phyloP scores from a whole-genome alignment of 1,284 basidiomycete species.

The Xerocomus amazonicus region DNA sequence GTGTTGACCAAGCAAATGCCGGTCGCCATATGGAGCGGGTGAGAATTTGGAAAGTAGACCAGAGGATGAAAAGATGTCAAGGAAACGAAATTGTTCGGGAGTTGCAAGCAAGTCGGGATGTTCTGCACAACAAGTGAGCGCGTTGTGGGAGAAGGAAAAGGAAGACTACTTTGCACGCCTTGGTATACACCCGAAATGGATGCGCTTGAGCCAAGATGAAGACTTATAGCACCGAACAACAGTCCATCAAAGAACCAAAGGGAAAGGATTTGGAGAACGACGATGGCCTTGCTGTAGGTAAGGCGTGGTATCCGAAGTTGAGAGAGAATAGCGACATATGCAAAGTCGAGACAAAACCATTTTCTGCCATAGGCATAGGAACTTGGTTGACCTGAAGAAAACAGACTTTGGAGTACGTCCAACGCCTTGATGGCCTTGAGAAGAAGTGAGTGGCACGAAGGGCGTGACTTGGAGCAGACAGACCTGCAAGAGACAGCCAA shows the following conservation, averaged over 20 bases:
- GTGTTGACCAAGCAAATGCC: constrained; percentile 82
- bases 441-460: constrained; percentile 6
- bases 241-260: constrained; percentile 64
- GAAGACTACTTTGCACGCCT: constrained; percentile 30
- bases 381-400: constrained; percentile 38
- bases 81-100: constrained; percentile 41
- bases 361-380: constrained; percentile 51
- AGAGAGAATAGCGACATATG: constrained; percentile 57
- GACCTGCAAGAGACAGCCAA: constrained; percentile 54
- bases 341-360: constrained; percentile 69
- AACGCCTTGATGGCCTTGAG: constrained; percentile 49
- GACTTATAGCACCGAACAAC: constrained; percentile 66
- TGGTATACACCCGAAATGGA: constrained; percentile 22
- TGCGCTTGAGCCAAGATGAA: constrained; percentile 37
- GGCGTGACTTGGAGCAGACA: background rate
- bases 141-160: background rate
- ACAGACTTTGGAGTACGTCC: constrained; percentile 54
- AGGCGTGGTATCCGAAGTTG: constrained; percentile 76
- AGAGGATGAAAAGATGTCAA: constrained; percentile 46
- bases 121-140: constrained; percentile 25
- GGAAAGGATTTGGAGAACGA: constrained; percentile 54
- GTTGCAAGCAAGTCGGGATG: constrained; percentile 41
- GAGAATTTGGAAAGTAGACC: constrained; percentile 43
- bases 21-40: constrained; percentile 35
- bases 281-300: constrained; percentile 60